Base-by-base conservation (phyloP, 2,329 filamentous ascomycete species). In the Colletotrichum trifolii region DNA sequence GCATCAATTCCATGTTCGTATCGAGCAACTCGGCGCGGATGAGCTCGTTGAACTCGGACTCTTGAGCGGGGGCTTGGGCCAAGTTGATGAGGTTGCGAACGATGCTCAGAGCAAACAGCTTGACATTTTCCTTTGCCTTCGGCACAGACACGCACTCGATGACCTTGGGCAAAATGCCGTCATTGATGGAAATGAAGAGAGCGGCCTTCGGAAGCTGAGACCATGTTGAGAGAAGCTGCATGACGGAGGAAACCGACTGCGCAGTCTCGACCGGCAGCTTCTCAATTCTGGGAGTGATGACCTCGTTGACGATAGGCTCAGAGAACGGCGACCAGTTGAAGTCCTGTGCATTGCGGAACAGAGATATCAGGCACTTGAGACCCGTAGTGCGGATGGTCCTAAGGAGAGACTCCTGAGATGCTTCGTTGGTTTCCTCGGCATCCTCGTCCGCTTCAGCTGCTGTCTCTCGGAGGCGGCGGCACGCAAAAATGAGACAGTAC, bases 41-140 rank as follows among this genome's bases (percentile, higher is more conserved):
- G 34, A 85, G 71, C 66, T 86, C 83, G 54, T 85, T 69, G 69
- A 82, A 85, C 62, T 89, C 84, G 1, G 83, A 84, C 66, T 88
- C 83, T 11, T 78, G 73, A 6, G 85, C 81, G 8, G 87, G 81
- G 2, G 85, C 83, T 57, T 82, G 80, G 2, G 88, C 85, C 53
- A 91, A 79, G 59, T 83, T 83, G 39, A 93, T 84, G 39, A 95
- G 80, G 60, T 89, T 91, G 47, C 87, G 85, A 48, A 99, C 76
- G 46, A 98, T 90, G 10, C 88, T 85, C 36, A 99, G 81, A 1
- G 94, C 87, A 74, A 93, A 97, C 1, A 91, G 79, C 73, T 94
- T 96, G 60, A 99, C 94, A 61, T 94, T 90, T 67, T 95, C 92
- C 75, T 96, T 96, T 0, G 92, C 88, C 58, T 91, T 95, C 49